phyloP scores from a whole-genome alignment of 352 stramenopile genomes.

The Globisporangium sylvaticum region DNA sequence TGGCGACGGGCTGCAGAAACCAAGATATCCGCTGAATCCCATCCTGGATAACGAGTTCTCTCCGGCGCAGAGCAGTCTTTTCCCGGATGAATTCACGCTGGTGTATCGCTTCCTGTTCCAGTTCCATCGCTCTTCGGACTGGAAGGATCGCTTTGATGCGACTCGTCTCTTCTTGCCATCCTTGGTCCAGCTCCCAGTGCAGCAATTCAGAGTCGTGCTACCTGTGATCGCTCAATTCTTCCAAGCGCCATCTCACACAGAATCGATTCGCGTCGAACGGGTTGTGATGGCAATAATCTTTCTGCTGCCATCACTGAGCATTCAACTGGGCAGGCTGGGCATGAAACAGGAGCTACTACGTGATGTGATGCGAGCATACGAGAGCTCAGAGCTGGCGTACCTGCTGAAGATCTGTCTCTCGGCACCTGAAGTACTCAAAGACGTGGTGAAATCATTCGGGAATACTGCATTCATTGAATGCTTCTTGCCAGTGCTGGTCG shows the following conservation, averaged over 20 bases:
- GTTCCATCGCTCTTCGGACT: constrained; percentile 30
- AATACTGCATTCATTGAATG: constrained; percentile 35
- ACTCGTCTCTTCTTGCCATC: constrained; percentile 30
- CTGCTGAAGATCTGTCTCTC: constrained; percentile 40
- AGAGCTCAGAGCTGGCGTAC: constrained; percentile 36
- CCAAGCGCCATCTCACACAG: constrained; percentile 32
- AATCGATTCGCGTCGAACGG: constrained; percentile 36
- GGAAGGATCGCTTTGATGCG: constrained; percentile 38
- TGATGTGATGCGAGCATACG: constrained; percentile 55
- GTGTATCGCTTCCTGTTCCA: constrained; percentile 51
- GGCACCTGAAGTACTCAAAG: constrained; percentile 45
- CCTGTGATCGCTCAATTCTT: constrained; percentile 58
- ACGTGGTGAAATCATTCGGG: constrained; percentile 46
- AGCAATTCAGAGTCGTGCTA: constrained; percentile 42
- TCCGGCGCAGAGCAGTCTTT: constrained; percentile 30
- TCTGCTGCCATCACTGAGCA: constrained; percentile 40
- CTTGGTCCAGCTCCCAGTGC: constrained; percentile 35
- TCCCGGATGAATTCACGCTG: constrained; percentile 37
- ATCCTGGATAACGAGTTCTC: constrained; percentile 16
- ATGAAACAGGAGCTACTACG: constrained; percentile 32
- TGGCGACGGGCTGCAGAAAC: neutral
- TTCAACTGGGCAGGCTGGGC: constrained; percentile 32
- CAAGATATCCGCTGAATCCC: neutral
- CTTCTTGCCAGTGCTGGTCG: constrained; percentile 59
- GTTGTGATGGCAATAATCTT: constrained; percentile 57